Base-by-base conservation (phyloP, 495 filamentous ascomycete species). In the Xylaria scruposa region DNA sequence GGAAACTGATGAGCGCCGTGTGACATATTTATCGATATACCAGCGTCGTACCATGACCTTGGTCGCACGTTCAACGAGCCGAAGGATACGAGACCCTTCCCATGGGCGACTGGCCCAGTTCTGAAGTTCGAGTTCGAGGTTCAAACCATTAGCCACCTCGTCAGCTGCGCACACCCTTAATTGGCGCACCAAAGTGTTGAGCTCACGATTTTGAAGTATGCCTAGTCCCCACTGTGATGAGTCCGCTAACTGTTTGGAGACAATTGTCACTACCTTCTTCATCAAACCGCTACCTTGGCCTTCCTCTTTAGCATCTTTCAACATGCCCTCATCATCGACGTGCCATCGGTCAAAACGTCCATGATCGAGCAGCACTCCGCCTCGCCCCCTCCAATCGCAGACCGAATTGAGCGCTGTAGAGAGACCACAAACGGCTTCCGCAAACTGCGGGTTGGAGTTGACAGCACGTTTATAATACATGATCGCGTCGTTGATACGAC, bases 371-470 rank as follows among this genome's bases (percentile, higher is more conserved):
- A 91, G 83, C 67, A 97, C 90, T 12, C 96, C 96, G 72, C 96
- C 96, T 59, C 96, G 91, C 19, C 94, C 95, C 73, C 86, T 88
- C 96, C 96, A 99, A 76, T 94, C 94, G 76, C 96, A 99, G 40
- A 99, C 95, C 38, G 96, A 98, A 78, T 97, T 98, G 36, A 98
- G 87, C 31, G 96, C 97, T 74, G 97, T 98, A 15, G 95, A 96
- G 61, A 99, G 86, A 15, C 96, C 96, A 79, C 96, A 99, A 1
- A 98, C 95, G 4, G 96, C 96, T 82, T 98, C 96, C 15, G 97
- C 94, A 82, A 99, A 99, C 29, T 97, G 92, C 0, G 96, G 96
- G 74, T 95, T 99, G 42, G 94, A 90, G 58, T 88, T 86, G 61
- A 99, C 96, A 42, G 96, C 96, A 71, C 95, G 90, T 73, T 88